Percentiles rank a stretch among this genome's conserved stretches.
phyloP scores from a whole-genome alignment of 257 asterid genomes.

The Gentiana macrophylla region DNA sequence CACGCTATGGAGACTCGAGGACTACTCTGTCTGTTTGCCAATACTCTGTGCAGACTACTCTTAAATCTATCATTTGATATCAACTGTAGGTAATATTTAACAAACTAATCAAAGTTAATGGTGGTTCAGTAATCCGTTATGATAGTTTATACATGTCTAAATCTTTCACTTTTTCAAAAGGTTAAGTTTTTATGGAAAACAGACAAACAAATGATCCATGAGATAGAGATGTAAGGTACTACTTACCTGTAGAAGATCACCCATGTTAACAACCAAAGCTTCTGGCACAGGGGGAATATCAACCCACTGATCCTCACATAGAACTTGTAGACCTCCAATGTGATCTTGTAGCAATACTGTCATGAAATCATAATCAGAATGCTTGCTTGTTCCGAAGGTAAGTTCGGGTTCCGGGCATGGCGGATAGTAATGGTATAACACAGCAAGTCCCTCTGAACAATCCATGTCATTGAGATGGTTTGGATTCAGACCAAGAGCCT shows the following conservation, averaged over 20 bases:
- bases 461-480: conserved; percentile 22
- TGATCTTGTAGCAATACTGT: conserved; percentile 22
- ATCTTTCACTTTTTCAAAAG: too few relatives aligned
- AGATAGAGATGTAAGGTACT: background rate
- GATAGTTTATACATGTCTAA: too few relatives aligned
- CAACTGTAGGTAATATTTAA: conserved; percentile 18
- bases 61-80: conserved; percentile 41
- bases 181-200: too few relatives aligned
- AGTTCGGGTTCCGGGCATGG: conserved; percentile 37
- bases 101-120: background rate
- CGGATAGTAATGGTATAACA: conserved; percentile 23
- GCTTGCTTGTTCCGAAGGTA: conserved; percentile 21
- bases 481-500: conserved; percentile 17
- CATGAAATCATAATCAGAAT: conserved; percentile 19
- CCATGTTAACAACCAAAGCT: conserved; percentile 12
- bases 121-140: too few relatives aligned
- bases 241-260: conserved; percentile 12
- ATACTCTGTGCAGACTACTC: conserved; percentile 38
- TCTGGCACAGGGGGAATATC: conserved; percentile 13
- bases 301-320: conserved; percentile 8
- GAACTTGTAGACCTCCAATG: conserved; percentile 14
- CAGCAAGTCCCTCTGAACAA: conserved; percentile 14
- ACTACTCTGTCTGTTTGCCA: conserved; percentile 22
- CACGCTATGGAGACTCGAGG: conserved; percentile 47
- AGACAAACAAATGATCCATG: too few relatives aligned